Percentiles rank a stretch among this genome's conserved stretches.
These are phyloP conservation scores for Kwoniella botswanensis DNA, from an alignment of 768 basidiomycete species.

Conservation along the genomic window DNA sequence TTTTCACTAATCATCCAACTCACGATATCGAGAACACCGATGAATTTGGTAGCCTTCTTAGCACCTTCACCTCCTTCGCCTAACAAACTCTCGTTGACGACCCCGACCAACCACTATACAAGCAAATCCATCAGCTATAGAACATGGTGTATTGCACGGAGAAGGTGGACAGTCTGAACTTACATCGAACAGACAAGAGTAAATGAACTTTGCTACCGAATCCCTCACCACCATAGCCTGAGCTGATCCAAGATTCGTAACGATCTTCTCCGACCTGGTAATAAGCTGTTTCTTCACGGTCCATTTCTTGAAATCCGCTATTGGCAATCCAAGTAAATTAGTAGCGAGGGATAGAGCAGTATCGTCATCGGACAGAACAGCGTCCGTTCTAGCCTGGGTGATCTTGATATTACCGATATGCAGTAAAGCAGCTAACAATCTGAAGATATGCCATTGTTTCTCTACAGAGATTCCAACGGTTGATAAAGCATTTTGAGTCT, in stretches of 20 bases:
- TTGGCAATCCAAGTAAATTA: constrained; percentile 84
- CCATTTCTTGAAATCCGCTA: constrained; percentile 97
- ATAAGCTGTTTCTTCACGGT: constrained; percentile 96
- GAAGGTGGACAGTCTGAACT: constrained; percentile 18
- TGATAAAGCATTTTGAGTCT: constrained; percentile 90
- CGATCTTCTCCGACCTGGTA: constrained; percentile 93
- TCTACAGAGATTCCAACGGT: constrained; percentile 98
- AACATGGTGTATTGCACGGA: neutral
- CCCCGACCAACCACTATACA: constrained; percentile 81
- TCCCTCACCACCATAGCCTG: constrained; percentile 95
- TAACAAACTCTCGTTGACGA: constrained; percentile 94
- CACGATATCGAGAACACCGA: constrained; percentile 92
- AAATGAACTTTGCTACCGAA: constrained; percentile 97
- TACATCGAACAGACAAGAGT: constrained; percentile 92
- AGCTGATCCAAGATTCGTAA: constrained; percentile 78
- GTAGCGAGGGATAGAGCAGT: constrained; percentile 78
- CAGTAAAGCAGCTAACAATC: constrained; percentile 85
- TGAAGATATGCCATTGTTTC: constrained; percentile 94
- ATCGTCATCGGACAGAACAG: constrained; percentile 81
- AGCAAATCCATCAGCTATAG: constrained; percentile 8
- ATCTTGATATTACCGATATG: constrained; percentile 99
- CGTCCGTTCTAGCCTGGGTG: constrained; percentile 77
- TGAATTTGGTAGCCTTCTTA: constrained; percentile 93
- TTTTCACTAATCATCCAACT: neutral
- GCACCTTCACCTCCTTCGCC: constrained; percentile 94